Percentiles rank a stretch among this genome's conserved stretches.
phyloP scores from a whole-genome alignment of 2,329 filamentous ascomycete species.

The Tolypocladium amazonense region DNA sequence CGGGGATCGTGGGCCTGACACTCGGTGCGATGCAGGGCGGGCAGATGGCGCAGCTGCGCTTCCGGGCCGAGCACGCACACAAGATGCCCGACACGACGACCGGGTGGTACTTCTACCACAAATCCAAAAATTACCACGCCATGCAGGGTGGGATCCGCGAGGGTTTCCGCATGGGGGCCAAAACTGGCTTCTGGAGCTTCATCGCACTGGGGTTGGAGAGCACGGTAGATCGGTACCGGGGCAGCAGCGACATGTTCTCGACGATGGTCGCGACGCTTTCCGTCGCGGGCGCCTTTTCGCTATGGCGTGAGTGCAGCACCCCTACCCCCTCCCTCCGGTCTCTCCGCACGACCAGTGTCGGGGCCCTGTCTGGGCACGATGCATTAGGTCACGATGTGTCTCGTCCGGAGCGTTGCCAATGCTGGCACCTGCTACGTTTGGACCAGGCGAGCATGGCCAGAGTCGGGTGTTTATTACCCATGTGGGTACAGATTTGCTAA shows the following conservation, averaged over 20 bases:
- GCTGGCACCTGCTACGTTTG: not conserved
- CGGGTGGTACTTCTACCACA: conserved; percentile 98
- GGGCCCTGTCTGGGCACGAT: not conserved
- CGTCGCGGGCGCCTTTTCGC: conserved; percentile 76
- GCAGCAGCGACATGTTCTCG: conserved; percentile 64
- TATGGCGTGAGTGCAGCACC: conserved; percentile 55
- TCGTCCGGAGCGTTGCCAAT: not conserved
- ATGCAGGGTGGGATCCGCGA: conserved; percentile 69
- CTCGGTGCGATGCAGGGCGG: conserved; percentile 66
- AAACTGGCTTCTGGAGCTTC: conserved; percentile 61
- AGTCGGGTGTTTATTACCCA: conserved; percentile 13
- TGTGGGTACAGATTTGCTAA: conserved; percentile 12
- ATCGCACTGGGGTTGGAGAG: conserved; percentile 77
- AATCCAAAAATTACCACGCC: conserved; percentile 88
- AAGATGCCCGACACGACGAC: conserved; percentile 71
- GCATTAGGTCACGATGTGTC: not conserved
- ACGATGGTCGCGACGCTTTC: conserved; percentile 75
- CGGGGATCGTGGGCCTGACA: conserved; percentile 57
- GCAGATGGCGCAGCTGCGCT: conserved; percentile 65
- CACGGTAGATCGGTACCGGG: conserved; percentile 55
- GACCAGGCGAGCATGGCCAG: conserved; percentile 8
- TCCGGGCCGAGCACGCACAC: conserved; percentile 93
- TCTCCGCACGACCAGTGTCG: not conserved
- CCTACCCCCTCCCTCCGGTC: not conserved
- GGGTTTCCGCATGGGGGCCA: conserved; percentile 62